Percentiles rank a stretch among this genome's conserved stretches.
These are phyloP conservation scores for Sarocladium brachiariae DNA, from an alignment of 2,329 filamentous ascomycete genomes.

Conservation along the genomic window DNA sequence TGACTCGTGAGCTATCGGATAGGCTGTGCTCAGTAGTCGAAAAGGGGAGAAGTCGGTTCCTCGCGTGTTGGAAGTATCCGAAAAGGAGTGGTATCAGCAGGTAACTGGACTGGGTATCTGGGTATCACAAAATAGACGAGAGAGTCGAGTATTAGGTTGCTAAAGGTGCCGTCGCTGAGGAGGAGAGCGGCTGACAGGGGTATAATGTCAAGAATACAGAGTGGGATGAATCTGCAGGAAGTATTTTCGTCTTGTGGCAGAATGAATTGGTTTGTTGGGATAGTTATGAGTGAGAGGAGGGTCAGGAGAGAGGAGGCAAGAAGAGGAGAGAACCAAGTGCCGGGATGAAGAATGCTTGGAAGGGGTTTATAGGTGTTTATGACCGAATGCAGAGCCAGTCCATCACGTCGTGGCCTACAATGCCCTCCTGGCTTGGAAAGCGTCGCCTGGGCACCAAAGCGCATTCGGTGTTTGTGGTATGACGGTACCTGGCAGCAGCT, in stretches of 20 bases:
- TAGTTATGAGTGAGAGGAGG: slow-evolving; percentile 3
- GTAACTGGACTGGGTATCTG: slow-evolving; percentile 5
- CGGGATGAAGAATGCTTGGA: slow-evolving; percentile 15
- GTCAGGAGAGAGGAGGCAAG: slow-evolving; percentile 12
- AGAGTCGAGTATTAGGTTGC: slow-evolving; percentile 3
- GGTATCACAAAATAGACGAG: slow-evolving; percentile 7
- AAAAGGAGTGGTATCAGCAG: background rate
- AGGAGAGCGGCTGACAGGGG: background rate
- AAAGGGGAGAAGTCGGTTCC: background rate
- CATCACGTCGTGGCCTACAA: too few species aligned
- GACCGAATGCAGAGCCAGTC: background rate
- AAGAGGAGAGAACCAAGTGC: slow-evolving; percentile 14
- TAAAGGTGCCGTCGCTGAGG: background rate
- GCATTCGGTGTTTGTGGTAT: background rate
- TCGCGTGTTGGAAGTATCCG: background rate
- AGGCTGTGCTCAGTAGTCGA: background rate
- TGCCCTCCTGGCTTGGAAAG: background rate
- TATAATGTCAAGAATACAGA: slow-evolving; percentile 5
- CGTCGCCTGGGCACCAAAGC: slow-evolving; percentile 4
- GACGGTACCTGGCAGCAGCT: background rate
- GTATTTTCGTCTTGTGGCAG: background rate
- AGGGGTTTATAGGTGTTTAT: slow-evolving; percentile 3
- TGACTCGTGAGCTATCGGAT: background rate
- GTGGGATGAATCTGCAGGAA: background rate
- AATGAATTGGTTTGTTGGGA: background rate